Evolutionary conservation across 2,329 filamentous ascomycete genomes (phyloP).

Genomic region (Talaromyces sp.): DNA sequence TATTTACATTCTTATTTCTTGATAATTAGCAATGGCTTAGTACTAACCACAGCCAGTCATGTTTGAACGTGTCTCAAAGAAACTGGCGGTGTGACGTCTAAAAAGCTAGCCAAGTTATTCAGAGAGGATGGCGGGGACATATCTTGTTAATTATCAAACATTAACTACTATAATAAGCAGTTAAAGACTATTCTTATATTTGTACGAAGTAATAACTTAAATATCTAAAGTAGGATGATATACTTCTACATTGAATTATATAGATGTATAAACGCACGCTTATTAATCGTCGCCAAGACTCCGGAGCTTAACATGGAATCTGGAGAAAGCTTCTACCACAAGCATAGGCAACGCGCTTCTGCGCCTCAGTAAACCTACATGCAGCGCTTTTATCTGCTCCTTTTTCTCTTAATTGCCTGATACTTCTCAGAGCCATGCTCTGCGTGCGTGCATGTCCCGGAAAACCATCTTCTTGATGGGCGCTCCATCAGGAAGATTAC

Average conservation of each 20-base stretch:
- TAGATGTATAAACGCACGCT: too few relatives aligned
- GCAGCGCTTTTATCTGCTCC: neutral
- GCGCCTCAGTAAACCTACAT: neutral
- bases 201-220: too few relatives aligned
- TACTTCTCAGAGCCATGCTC: neutral
- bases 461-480: slow-evolving; percentile 51
- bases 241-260: too few relatives aligned
- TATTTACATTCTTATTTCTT: neutral
- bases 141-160: too few relatives aligned
- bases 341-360: neutral
- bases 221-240: too few relatives aligned
- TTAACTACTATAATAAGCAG: too few relatives aligned
- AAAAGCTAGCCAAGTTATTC: too few relatives aligned
- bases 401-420: neutral
- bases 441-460: slow-evolving; percentile 18
- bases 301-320: neutral
- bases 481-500: slow-evolving; percentile 52
- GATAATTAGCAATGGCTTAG: neutral
- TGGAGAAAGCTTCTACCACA: neutral
- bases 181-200: too few relatives aligned
- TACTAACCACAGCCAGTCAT: neutral
- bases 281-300: too few relatives aligned
- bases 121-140: too few relatives aligned
- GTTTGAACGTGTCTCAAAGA: neutral
- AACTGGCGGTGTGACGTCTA: neutral